Base-by-base conservation (phyloP, 306 rosid species). In the Hippophae rhamnoides region DNA sequence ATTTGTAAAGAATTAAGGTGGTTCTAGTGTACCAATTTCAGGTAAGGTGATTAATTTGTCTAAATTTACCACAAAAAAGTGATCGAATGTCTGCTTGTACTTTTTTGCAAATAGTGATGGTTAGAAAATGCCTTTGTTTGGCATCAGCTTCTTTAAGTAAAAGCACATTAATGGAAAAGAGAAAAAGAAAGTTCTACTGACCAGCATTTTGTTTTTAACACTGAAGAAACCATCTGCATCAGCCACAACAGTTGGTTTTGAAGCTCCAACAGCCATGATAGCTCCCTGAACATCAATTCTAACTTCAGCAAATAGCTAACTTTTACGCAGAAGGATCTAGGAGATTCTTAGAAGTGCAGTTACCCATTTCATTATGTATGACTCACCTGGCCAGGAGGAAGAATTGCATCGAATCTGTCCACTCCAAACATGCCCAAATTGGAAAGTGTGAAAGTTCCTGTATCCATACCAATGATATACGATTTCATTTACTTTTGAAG, bases 381-480 rank as follows among this genome's bases (percentile, higher is more conserved):
- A 59, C 72, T 69, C 70, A 84, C 97, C 85, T 90, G 97, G 80
- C 97, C 97, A 1, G 95, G 97, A 65, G 97, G 97, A 62, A 90
- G 95, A 69, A 90, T 87, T 67, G 97, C 97, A 64, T 90, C 97
- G 40, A 90, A 90, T 71, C 81, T 81, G 71, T 87, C 95, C 65
- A 87, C 95, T 77, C 94, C 95, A 68, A 87, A 90, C 97, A 87
- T 87, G 43, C 97, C 95, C 85, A 90, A 74, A 72, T 90, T 90
- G 54, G 97, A 90, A 60, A 90, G 83, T 1, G 97, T 90, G 69
- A 90, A 90, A 64, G 97, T 90, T 70, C 97, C 97, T 90, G 62
- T 65, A 62, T 2, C 18, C 10, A 68, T 61, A 40, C 25, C 14
- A 45, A 43, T 6, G 53, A 25, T 62, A 58, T 25, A 47, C 47